Conservation (phyloP, 2,329 filamentous ascomycete species). For the Ascochyta clinopodiicola region DNA sequence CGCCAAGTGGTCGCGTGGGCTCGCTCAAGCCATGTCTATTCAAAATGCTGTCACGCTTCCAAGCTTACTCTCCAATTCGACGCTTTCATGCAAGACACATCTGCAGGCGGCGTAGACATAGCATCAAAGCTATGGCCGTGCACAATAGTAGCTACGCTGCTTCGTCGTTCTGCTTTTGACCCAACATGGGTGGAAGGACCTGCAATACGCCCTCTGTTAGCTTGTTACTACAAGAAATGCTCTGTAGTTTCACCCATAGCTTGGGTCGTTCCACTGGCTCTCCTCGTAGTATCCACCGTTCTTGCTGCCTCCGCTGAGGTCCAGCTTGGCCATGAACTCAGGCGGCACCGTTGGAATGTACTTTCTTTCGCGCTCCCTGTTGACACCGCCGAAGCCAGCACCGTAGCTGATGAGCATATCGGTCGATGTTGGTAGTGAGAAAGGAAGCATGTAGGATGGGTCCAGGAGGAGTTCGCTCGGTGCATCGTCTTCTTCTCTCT, state of each 20-base stretch:
- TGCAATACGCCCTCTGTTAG: constrained; percentile 1
- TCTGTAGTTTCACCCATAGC: constrained; percentile 36
- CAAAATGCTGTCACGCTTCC: too few species aligned
- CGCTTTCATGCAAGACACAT: too few species aligned
- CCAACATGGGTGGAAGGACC: constrained; percentile 9
- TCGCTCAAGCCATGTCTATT: too few species aligned
- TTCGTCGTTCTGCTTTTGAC: background rate
- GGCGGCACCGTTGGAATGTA: constrained; percentile 95
- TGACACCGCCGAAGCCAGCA: constrained; percentile 90
- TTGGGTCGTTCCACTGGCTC: constrained; percentile 42
- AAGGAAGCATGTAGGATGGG: constrained; percentile 89
- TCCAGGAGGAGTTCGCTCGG: constrained; percentile 82
- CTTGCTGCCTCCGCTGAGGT: constrained; percentile 58
- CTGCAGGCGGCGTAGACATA: too few species aligned
- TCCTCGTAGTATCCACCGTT: constrained; percentile 39
- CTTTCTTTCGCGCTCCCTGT: constrained; percentile 88
- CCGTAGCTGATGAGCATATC: constrained; percentile 98
- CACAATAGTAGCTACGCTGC: background rate
- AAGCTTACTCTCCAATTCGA: too few species aligned
- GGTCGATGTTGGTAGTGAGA: constrained; percentile 91
- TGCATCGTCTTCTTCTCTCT: constrained; percentile 72
- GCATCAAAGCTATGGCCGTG: background rate
- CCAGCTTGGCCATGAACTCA: constrained; percentile 89
- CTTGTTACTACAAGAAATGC: background rate
- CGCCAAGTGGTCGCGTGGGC: too few species aligned